These are phyloP conservation scores for Leptographium flavum DNA, from an alignment of 2,329 filamentous ascomycete genomes.

Conservation along the genomic window DNA sequence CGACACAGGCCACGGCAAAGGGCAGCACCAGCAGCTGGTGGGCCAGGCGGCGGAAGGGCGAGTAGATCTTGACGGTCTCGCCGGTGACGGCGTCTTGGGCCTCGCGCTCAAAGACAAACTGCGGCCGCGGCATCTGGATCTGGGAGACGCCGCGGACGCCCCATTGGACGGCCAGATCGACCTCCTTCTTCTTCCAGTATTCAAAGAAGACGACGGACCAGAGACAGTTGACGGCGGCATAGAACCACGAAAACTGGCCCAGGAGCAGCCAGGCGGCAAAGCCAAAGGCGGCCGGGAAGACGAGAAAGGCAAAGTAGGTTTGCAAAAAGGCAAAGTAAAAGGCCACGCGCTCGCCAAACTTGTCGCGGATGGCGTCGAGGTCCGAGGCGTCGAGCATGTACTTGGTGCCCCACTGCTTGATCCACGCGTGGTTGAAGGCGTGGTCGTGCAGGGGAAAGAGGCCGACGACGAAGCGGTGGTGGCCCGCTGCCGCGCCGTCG, in stretches of 20 bases:
- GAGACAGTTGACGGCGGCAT: constrained; percentile 50
- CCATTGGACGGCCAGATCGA: constrained; percentile 60
- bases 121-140: constrained; percentile 50
- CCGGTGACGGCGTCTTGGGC: constrained; percentile 69
- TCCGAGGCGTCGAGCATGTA: constrained; percentile 51
- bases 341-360: constrained; percentile 54
- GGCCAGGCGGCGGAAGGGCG: constrained; percentile 57
- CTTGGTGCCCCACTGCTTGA: constrained; percentile 61
- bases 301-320: constrained; percentile 56
- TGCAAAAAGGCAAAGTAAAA: constrained; percentile 80
- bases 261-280: constrained; percentile 54
- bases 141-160: constrained; percentile 52
- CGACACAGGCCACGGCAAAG: constrained; percentile 61
- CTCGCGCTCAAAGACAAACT: constrained; percentile 70
- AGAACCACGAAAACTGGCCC: constrained; percentile 55
- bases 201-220: constrained; percentile 66
- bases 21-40: constrained; percentile 72
- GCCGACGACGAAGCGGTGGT: constrained; percentile 38
- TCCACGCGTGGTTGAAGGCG: constrained; percentile 59
- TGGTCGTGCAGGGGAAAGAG: constrained; percentile 72
- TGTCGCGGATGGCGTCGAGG: constrained; percentile 55
- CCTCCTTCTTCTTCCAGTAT: constrained; percentile 66
- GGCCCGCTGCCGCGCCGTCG: neutral
- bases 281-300: constrained; percentile 55
- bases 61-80: constrained; percentile 62